phyloP scores from a whole-genome alignment of 73 alveolate species.

The Paramecium sexaurelia region DNA sequence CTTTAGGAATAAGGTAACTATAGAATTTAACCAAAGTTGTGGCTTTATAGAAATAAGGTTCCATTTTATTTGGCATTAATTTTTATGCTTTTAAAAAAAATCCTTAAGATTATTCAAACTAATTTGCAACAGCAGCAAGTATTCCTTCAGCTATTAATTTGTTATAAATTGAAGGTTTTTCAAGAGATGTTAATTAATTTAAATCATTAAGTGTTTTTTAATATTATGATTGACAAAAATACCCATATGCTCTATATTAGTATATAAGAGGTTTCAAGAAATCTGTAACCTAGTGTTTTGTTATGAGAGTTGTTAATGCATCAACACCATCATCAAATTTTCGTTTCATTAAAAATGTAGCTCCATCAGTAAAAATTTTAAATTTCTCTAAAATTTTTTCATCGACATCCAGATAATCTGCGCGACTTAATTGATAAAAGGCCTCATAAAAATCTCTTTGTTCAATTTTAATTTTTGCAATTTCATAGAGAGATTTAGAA shows the following conservation, averaged over 20 bases:
- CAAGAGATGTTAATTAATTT: conserved; percentile 65
- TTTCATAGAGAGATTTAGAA: conserved; percentile 81
- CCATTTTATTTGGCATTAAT: conserved; percentile 66
- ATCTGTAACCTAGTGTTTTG: conserved; percentile 55
- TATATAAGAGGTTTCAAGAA: conserved; percentile 74
- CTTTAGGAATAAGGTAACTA: conserved; percentile 58
- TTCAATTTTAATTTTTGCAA: conserved; percentile 79
- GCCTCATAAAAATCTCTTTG: conserved; percentile 90
- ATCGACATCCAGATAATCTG: conserved; percentile 74
- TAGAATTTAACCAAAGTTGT: conserved; percentile 62
- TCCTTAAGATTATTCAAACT: conserved; percentile 51
- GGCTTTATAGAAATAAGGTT: conserved; percentile 68
- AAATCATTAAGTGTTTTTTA: conserved; percentile 78
- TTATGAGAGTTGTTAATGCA: conserved; percentile 68
- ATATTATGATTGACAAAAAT: conserved; percentile 74
- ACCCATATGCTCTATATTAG: conserved; percentile 88
- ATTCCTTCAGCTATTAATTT: conserved; percentile 75
- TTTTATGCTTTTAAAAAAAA: conserved; percentile 66
- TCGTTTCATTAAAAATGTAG: conserved; percentile 81
- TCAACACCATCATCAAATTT: conserved; percentile 83
- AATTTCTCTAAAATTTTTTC: conserved; percentile 70
- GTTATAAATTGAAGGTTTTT: conserved; percentile 75
- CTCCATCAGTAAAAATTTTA: conserved; percentile 86
- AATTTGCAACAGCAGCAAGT: not conserved
- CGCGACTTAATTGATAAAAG: conserved; percentile 77